phyloP scores from a whole-genome alignment of 129 eudicot genomes.

The Logfia minima region DNA sequence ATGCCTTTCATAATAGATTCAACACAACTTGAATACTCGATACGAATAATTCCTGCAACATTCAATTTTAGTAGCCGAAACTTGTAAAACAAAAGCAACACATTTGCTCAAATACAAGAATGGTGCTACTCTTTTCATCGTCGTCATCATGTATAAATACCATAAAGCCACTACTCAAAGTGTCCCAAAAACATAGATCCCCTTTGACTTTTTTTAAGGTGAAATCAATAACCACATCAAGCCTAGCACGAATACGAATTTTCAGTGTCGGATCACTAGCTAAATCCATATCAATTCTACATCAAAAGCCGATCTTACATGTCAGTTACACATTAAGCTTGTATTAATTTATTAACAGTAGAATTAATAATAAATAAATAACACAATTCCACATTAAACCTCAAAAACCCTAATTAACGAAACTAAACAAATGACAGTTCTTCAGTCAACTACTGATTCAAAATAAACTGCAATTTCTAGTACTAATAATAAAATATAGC shows the following conservation, averaged over 20 bases:
- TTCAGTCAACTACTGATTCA: neutral
- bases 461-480: neutral
- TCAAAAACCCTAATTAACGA: slow-evolving; percentile 22
- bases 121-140: neutral
- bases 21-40: neutral
- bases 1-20: neutral
- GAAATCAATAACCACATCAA: neutral
- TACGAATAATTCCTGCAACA: neutral
- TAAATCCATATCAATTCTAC: neutral
- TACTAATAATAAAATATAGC: neutral
- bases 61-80: neutral
- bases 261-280: too few species aligned
- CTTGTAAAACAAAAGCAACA: neutral
- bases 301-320: slow-evolving; percentile 3
- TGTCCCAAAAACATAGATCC: neutral
- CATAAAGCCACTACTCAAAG: neutral
- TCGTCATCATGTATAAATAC: neutral
- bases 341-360: neutral
- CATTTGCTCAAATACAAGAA: neutral
- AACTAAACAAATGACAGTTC: neutral
- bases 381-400: neutral
- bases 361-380: neutral
- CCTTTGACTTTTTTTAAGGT: neutral
- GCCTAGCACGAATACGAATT: neutral
- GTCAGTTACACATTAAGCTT: neutral